Percentiles rank a stretch among this genome's conserved stretches.
Conservation (phyloP, 306 rosid species). For the Fragaria iinumae region DNA sequence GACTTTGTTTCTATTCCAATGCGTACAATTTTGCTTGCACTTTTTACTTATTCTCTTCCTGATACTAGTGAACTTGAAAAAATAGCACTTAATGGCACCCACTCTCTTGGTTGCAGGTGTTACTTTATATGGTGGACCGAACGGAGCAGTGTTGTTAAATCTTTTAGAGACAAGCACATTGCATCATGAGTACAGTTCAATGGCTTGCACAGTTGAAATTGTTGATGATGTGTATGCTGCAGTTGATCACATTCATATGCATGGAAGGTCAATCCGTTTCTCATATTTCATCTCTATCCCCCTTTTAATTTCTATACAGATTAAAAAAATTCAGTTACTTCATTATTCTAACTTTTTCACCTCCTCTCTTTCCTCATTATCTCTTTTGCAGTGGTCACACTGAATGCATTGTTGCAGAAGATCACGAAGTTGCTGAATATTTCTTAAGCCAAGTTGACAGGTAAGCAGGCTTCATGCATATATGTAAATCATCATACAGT, state of each 20-base stretch:
- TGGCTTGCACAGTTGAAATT: constrained; percentile 79
- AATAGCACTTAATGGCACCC: neutral
- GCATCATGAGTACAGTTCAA: constrained; percentile 71
- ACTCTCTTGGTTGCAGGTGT: constrained; percentile 51
- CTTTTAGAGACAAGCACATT: constrained; percentile 48
- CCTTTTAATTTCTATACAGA: constrained; percentile 1
- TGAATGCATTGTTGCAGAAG: constrained; percentile 77
- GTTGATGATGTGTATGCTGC: constrained; percentile 78
- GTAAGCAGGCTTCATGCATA: constrained; percentile 28
- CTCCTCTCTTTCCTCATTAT: constrained; percentile 10
- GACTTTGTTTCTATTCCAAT: neutral
- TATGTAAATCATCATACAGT: neutral
- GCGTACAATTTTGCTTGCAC: neutral
- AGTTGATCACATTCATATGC: constrained; percentile 63
- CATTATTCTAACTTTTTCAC: neutral
- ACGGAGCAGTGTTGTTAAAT: constrained; percentile 52
- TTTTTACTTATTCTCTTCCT: neutral
- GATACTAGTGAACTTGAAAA: neutral
- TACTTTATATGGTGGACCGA: constrained; percentile 69
- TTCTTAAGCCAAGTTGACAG: constrained; percentile 73
- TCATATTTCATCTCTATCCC: neutral
- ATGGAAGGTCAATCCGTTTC: constrained; percentile 60
- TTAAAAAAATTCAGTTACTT: constrained; percentile 1
- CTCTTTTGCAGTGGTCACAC: constrained; percentile 66
- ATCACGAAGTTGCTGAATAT: constrained; percentile 56